These are phyloP conservation scores for Fusarium pseudoanthophilum DNA, from an alignment of 2,329 filamentous ascomycete species.

Conservation along the genomic window DNA sequence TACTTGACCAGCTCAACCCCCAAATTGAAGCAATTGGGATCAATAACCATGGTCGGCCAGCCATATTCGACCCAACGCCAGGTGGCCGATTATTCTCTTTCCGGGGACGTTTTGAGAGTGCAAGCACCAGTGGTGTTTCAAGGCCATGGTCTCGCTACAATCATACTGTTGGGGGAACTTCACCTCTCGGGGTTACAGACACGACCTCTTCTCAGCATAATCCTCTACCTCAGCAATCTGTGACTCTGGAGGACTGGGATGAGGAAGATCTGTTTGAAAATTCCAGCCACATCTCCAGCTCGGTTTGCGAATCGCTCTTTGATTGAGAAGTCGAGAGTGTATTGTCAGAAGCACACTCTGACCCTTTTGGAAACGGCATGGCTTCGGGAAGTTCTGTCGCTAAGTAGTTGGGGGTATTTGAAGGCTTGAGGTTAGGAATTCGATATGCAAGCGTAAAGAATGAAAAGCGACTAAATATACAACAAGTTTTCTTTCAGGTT, in stretches of 20 bases:
- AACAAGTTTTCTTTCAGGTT: not conserved
- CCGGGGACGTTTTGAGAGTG: not conserved
- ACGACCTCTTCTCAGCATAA: not conserved
- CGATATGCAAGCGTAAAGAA: conserved; percentile 3
- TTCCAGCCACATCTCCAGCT: not conserved
- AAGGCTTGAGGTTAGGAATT: not conserved
- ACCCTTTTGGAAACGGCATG: not conserved
- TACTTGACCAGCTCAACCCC: not conserved
- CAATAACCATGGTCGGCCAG: not conserved
- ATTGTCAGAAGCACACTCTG: not conserved
- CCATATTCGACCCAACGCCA: conserved; percentile 10
- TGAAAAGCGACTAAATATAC: conserved; percentile 9
- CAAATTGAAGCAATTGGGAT: not conserved
- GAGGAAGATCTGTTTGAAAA: conserved; percentile 5
- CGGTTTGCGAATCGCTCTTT: not conserved
- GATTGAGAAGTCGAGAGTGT: not conserved
- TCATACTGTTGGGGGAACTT: not conserved
- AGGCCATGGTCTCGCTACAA: not conserved
- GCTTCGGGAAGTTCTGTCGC: not conserved
- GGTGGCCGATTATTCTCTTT: not conserved
- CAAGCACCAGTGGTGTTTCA: not conserved
- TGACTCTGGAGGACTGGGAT: not conserved
- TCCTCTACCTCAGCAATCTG: not conserved
- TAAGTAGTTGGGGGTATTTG: not conserved
- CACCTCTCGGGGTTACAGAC: not conserved